Evolutionary conservation across 495 filamentous ascomycete species (phyloP).

Genomic region (Lasiosphaeris hirsuta): DNA sequence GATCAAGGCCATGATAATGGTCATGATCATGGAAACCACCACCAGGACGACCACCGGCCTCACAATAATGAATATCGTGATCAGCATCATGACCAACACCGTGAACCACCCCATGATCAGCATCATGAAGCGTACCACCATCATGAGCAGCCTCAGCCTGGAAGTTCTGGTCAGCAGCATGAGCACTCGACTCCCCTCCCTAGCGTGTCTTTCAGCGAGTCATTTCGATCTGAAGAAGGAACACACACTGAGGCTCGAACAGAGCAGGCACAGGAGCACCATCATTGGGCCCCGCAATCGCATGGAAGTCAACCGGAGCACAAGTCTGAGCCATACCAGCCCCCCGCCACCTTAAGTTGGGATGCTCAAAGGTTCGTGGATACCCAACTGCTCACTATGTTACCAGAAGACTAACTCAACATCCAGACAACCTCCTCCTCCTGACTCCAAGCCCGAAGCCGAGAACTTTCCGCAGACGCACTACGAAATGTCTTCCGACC

Average conservation of each 20-base stretch:
- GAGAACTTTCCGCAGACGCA: slow-evolving; percentile 65
- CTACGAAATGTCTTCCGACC: slow-evolving; percentile 74
- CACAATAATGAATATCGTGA: not conserved
- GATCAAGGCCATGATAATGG: slow-evolving; percentile 7
- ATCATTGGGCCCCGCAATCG: slow-evolving; percentile 25
- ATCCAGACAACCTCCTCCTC: slow-evolving; percentile 67
- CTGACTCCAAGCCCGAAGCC: slow-evolving; percentile 73
- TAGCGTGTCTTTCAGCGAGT: slow-evolving; percentile 31
- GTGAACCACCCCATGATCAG: slow-evolving; percentile 18
- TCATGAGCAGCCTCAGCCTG: slow-evolving; percentile 6
- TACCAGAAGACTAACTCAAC: slow-evolving; percentile 8
- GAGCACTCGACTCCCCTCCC: slow-evolving; percentile 19
- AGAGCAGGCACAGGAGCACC: slow-evolving; percentile 38
- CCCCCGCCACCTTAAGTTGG: slow-evolving; percentile 30
- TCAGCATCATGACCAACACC: slow-evolving; percentile 15
- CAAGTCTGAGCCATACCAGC: slow-evolving; percentile 26
- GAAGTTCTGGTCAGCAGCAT: not conserved
- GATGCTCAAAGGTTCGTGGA: slow-evolving; percentile 40
- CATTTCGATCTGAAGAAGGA: slow-evolving; percentile 29
- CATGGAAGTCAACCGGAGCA: slow-evolving; percentile 24
- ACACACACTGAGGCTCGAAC: slow-evolving; percentile 37
- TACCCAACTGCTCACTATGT: not conserved
- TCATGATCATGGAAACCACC: not conserved
- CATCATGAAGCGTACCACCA: slow-evolving; percentile 13
- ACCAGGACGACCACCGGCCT: slow-evolving; percentile 1